These are phyloP conservation scores for Ustilaginoidea virens DNA, from an alignment of 2,329 filamentous ascomycete species.

Conservation along the genomic window DNA sequence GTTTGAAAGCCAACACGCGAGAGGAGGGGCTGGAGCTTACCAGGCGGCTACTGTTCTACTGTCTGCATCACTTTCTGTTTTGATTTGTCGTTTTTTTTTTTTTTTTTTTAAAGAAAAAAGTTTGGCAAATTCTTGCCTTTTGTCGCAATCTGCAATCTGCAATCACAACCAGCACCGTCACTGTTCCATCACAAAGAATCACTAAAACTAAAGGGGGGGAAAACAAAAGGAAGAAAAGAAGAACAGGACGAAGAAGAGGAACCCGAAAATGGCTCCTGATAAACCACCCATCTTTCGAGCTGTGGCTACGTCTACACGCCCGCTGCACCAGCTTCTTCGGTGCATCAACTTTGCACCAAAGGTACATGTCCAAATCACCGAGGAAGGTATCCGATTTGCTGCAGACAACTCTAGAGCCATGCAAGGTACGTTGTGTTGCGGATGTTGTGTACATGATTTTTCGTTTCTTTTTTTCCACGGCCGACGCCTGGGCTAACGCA, in stretches of 20 bases:
- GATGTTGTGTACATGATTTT: not conserved
- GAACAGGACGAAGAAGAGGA: too few relatives aligned
- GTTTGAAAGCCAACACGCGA: slow-evolving; percentile 15
- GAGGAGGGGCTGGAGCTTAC: slow-evolving; percentile 7
- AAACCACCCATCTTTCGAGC: slow-evolving; percentile 50
- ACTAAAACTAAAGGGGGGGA: too few relatives aligned
- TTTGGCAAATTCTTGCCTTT: not conserved
- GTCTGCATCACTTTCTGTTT: too few relatives aligned
- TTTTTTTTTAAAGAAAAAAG: slow-evolving; percentile 3
- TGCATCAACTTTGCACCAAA: slow-evolving; percentile 45
- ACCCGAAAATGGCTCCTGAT: slow-evolving; percentile 16
- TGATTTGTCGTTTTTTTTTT: slow-evolving; percentile 8
- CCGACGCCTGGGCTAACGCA: not conserved
- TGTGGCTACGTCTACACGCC: slow-evolving; percentile 62
- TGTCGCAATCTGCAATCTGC: slow-evolving; percentile 2
- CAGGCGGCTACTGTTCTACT: slow-evolving; percentile 14
- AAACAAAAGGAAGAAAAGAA: too few relatives aligned
- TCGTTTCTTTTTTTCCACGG: too few relatives aligned
- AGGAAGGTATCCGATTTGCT: slow-evolving; percentile 73
- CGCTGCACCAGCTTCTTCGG: slow-evolving; percentile 47
- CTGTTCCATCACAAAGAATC: too few relatives aligned
- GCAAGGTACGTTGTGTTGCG: slow-evolving; percentile 48
- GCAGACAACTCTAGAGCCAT: slow-evolving; percentile 81
- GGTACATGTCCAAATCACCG: slow-evolving; percentile 57
- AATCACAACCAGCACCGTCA: too few relatives aligned